Evolutionary conservation across 768 basidiomycete genomes (phyloP), one percentile per base, ranked within the genome.

Genomic region (Phanerochaete sordida): DNA sequence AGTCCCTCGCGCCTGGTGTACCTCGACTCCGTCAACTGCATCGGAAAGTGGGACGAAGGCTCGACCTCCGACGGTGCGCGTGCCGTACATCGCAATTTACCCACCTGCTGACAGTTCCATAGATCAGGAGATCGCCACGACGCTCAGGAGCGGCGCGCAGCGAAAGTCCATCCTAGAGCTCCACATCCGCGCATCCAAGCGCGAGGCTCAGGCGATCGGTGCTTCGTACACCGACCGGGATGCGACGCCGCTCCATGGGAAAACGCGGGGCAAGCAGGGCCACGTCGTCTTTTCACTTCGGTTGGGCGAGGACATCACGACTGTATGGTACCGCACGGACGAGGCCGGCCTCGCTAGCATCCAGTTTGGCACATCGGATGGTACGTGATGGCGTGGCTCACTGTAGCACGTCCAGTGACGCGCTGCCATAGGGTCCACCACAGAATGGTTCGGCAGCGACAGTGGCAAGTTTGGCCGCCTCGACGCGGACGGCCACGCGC

Each of bases 221-320:
- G 30, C 43, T 5, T 13, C 6, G 11, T 56, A 37, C 54, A 44
- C 35, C 3, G 54, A 44, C 21, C 15, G 54, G 12, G 27, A 24
- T 3, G 30, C 35, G 19, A 44, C 35, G n/a, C 8, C n/a, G 11
- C 6, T 28, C 15, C 52, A 37, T 23, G 52, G 52, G 6, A n/a
- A 23, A 9, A 13, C 6, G n/a, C n/a, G n/a, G 19, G 8, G 19
- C 39, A 16, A 16, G 8, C 8, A 43, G 33, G 13, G 13, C 6
- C 11, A 4, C 8, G 8, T 4, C 7, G 11, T 9, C 19, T 43
- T 43, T 16, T 11, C 4, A 16, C 39, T 43, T 13, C 8, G 19
- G 39, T 16, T 4, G 8, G 39, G 37, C 54, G 54, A 56, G n/a
- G 54, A 56, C 54, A 37, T 56, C 37, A 56, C 54, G 35, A 28